Percentiles rank a stretch among this genome's conserved stretches.
Conservation (phyloP, 2,329 filamentous ascomycete genomes). For the Paraconiothyrium brasiliense region DNA sequence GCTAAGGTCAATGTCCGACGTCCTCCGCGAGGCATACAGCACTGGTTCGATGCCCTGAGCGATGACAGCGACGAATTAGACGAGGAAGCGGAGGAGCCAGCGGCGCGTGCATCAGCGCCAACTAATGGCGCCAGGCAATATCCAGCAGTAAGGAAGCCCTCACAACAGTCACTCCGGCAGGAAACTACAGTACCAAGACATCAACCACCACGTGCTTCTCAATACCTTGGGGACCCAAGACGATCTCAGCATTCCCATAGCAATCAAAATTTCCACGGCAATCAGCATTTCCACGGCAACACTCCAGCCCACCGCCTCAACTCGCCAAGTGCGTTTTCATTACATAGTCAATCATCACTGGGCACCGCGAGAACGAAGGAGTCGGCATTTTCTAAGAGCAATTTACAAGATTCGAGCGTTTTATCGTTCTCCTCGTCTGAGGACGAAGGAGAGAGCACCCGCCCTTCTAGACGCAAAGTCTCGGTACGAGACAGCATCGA, state of each 20-base stretch:
- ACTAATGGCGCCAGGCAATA: constrained; percentile 19
- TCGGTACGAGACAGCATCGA: constrained; percentile 47
- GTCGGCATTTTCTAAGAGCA: constrained; percentile 42
- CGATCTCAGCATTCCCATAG: constrained; percentile 34
- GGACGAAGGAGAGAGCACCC: constrained; percentile 42
- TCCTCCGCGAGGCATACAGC: constrained; percentile 59
- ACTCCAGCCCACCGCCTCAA: constrained; percentile 34
- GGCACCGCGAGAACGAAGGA: constrained; percentile 45
- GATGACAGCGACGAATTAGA: constrained; percentile 49
- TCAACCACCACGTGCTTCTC: constrained; percentile 25
- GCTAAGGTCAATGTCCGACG: constrained; percentile 58
- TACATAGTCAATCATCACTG: constrained; percentile 38
- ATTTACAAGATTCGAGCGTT: constrained; percentile 50
- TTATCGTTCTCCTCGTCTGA: constrained; percentile 53
- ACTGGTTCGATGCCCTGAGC: constrained; percentile 61
- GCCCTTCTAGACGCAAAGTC: constrained; percentile 21
- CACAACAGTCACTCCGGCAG: constrained; percentile 28
- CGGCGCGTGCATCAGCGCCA: constrained; percentile 27
- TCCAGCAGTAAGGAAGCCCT: constrained; percentile 30
- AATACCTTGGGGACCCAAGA: constrained; percentile 24
- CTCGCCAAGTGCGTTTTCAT: constrained; percentile 42
- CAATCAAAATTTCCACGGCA: constrained; percentile 34
- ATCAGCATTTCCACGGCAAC: constrained; percentile 34
- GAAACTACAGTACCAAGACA: constrained; percentile 14
- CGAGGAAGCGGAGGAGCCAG: constrained; percentile 30